phyloP scores from a whole-genome alignment of 2,329 filamentous ascomycete species.

The Cytospora piceicola region DNA sequence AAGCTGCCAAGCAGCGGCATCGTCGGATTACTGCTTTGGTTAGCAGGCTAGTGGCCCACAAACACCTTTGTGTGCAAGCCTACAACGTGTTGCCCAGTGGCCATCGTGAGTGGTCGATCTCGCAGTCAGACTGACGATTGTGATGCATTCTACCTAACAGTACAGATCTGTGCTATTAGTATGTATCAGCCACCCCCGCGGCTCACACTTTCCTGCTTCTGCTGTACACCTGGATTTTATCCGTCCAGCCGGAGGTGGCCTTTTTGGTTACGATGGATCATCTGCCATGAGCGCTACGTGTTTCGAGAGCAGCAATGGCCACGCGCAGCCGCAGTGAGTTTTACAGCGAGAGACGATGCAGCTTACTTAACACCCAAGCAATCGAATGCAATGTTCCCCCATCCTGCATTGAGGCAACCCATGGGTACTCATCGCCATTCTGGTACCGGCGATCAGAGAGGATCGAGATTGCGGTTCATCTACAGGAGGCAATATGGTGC shows the following conservation, averaged over 20 bases:
- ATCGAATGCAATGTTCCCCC: background rate
- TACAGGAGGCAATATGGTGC: constrained; percentile 3
- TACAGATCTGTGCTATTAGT: background rate
- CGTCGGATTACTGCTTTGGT: constrained; percentile 9
- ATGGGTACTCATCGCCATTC: background rate
- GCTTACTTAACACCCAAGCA: background rate
- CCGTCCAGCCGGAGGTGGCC: background rate
- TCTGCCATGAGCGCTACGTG: background rate
- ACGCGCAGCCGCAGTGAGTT: background rate
- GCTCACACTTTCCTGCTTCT: background rate
- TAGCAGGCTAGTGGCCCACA: background rate
- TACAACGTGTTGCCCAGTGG: constrained; percentile 10
- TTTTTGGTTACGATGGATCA: background rate
- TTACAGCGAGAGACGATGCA: no score
- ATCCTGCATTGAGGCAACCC: background rate
- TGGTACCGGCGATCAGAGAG: background rate
- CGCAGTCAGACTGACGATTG: constrained; percentile 2
- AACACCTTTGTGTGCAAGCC: background rate
- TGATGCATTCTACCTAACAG: background rate
- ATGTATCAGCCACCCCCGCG: background rate
- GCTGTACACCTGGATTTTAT: background rate
- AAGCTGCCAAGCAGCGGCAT: background rate
- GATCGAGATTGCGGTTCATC: constrained; percentile 4
- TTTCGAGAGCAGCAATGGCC: background rate
- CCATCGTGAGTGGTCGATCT: constrained; percentile 4